Evolutionary conservation across 306 rosid species (phyloP), one percentile per base, ranked within the genome.

Genomic region (Medicago truncatula): DNA sequence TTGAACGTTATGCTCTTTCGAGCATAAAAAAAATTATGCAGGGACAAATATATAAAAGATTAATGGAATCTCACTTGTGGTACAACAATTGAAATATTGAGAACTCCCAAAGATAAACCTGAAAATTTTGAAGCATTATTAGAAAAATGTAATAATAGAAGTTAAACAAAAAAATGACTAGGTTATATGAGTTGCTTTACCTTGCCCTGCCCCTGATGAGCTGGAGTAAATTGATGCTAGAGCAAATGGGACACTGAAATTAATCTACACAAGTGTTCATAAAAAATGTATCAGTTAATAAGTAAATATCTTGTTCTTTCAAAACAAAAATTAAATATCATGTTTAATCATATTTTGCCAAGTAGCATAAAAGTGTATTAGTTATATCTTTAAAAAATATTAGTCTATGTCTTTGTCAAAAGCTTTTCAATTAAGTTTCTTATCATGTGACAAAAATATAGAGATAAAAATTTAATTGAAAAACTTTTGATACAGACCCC

Each of bases 71-170:
- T 67, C 52, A 89, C 97, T 83, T 92, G 97, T 10, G 96, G 97
- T 15, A 90, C 8, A 7, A 87, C 92, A 63, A 92, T 88, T 43
- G 97, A 66, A 57, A 92, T 81, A 39, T 92, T 92, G 58, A 92
- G 79, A 7, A 92, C 87, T 70, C 96, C 96, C 70, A 92, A 54
- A 17, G 96, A 92, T 68, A 92, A 87, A 28, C 97, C 96, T 90
- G 85, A 77, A 77, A 75, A 8, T 8, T 64, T 39, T 13, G 15
- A 49, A 38, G 4, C 11, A n/a, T 36, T 3, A 25, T 15, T n/a
- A 63, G 12, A 21, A 2, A 58, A 58, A 58, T 5, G 10, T 56
- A 4, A 20, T 58, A 56, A 34, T 16, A 12, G 9, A 21, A 12
- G 10, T 12, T 58, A 23, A 23, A 23, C 2, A 0, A 61, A 59